A percentile compares a stretch with the other conserved stretches of the same genome.
Evolutionary conservation across 2,329 filamentous ascomycete genomes (phyloP).

Genomic region (Aulographum hederae): DNA sequence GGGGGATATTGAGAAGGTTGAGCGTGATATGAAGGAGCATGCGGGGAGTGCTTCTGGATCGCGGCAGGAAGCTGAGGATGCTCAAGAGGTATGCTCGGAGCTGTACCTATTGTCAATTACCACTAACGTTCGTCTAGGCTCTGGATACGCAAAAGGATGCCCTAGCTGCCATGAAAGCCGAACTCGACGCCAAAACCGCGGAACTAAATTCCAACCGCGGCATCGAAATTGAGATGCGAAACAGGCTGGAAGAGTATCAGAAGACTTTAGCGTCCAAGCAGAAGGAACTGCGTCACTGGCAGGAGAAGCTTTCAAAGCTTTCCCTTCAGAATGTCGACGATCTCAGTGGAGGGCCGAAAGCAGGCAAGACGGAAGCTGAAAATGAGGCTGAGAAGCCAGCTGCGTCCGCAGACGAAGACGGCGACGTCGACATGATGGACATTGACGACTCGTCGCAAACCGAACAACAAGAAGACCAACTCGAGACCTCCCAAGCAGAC

Average conservation of each 20-base stretch:
- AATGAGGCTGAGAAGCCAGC: too few species aligned
- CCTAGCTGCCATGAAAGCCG: conserved; percentile 59
- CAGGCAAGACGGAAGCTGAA: not conserved
- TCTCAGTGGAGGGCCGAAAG: conserved; percentile 16
- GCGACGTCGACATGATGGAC: conserved; percentile 14
- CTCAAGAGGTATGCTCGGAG: conserved; percentile 43
- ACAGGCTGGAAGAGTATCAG: conserved; percentile 91
- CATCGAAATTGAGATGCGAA: conserved; percentile 92
- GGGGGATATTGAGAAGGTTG: conserved; percentile 58
- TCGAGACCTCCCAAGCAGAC: conserved; percentile 10
- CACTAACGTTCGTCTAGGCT: conserved; percentile 30
- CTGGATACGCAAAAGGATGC: conserved; percentile 66
- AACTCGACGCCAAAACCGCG: conserved; percentile 69
- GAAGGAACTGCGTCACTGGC: conserved; percentile 68
- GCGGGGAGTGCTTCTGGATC: conserved; percentile 56
- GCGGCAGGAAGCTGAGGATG: conserved; percentile 58
- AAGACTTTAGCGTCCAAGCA: conserved; percentile 78
- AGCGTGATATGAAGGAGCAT: conserved; percentile 63
- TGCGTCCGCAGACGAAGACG: not conserved
- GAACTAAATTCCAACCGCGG: conserved; percentile 82
- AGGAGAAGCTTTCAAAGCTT: conserved; percentile 76
- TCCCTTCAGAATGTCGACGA: conserved; percentile 64
- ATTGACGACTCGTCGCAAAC: too few species aligned
- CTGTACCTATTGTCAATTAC: conserved; percentile 2
- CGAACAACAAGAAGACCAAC: conserved; percentile 29